Evolutionary conservation across 2,329 filamentous ascomycete species (phyloP), one percentile per base, ranked within the genome.

Genomic region (Colletotrichum zoysiae): DNA sequence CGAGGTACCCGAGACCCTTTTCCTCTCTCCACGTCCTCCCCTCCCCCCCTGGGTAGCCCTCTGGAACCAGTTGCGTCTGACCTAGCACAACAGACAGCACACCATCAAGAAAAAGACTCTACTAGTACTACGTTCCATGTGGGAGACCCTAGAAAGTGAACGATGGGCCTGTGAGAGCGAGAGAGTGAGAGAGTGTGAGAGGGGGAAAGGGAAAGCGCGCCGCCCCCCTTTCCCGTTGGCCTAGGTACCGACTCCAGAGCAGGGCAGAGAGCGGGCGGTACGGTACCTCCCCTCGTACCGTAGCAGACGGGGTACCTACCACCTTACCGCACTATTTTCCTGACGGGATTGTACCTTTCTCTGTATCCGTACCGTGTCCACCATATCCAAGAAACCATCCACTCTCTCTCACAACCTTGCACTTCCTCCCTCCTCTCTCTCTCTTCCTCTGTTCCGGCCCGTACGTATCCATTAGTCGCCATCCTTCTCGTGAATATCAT

Each of bases 401-500:
- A 70, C 69, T 65, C 69, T 64, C 68, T 65, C 66, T 70, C 48
- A 74, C 48, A 74, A 67, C 62, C 78, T 79, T 75, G 78, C 67
- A 60, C 35, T 56, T 61, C 46, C 50, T 65, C 58, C 59, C 58
- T 65, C 56, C 46, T 57, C 63, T n/a, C 58, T 66, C 56, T 40
- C 26, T 44, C 62, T 60, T 55, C 56, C 64, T 70, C 48, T 50
- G 42, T 59, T 46, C 64, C 57, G 35, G 42, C 64, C 65, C 55
- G 65, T 70, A 72, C 46, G 69, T 70, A 71, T 65, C 59, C 65
- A 72, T 72, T 72, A 65, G 57, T 57, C 61, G 53, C 71, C 48
- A 51, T 60, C 46, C 58, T 69, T 60, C 59, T 64, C 64, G 65
- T 65, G 70, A 72, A 72, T 72, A 72, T 72, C 70, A 70, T 72